Evolutionary conservation across 805 yeast genomes (phyloP), one percentile per base, ranked within the genome.

Genomic region (Nakazawaea ernobii): DNA sequence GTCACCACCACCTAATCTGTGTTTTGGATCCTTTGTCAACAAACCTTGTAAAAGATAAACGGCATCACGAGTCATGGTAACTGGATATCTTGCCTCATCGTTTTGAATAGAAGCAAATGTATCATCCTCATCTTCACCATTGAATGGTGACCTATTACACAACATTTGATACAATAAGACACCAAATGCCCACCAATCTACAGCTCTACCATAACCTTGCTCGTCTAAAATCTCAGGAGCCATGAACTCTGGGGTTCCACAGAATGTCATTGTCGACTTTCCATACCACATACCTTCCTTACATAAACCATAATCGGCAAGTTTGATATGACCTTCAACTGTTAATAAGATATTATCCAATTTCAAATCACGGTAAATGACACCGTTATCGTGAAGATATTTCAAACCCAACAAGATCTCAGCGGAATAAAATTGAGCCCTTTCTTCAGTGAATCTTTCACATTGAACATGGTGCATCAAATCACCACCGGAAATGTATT

Each of bases 111-210:
- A 97, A 66, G 91, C 94, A 68, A 92, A 94, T 32, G 94, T 90
- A 67, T 94, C 99, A 61, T 94, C 98, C 50, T 67, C 71, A 61
- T 88, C 96, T 55, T 91, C 97, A 55, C 99, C 99, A 55, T 92
- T 84, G 69, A 94, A 94, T 33, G 99, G 99, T 7, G 97, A 87
- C 66, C 92, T 96, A 45, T 97, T 94, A 49, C 94, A 74, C 49
- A 94, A 73, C 99, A 94, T 94, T 67, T 94, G 99, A 66, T 92
- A 94, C 54, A 94, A 72, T 53, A 94, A 74, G 28, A 94, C 98
- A 49, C 99, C 99, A 73, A 91, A 89, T 1, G 99, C 98, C 99
- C 99, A 94, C 99, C 99, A 94, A 68, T 94, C 99, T 46, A 94
- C 99, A 35, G 94, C 86, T 60, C 95, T 81, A 45, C 90, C 94